Evolutionary conservation across 768 basidiomycete species (phyloP).

Genomic region (Pisolithus marmoratus): DNA sequence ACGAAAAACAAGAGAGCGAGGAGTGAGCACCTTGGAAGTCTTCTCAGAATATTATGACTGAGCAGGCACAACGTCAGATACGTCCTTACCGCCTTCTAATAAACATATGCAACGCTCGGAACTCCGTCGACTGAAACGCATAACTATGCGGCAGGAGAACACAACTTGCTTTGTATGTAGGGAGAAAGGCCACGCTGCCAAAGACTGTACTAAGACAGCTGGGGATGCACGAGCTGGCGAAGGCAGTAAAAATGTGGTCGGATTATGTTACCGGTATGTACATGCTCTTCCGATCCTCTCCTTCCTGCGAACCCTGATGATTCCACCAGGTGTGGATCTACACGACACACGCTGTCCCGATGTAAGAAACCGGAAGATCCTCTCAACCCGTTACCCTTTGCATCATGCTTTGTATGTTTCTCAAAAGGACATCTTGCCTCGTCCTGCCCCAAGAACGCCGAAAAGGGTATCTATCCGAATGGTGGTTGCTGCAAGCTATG

Average conservation of each 20-base stretch:
- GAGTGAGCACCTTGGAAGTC: constrained; percentile 9
- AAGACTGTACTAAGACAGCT: constrained; percentile 60
- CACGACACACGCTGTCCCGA: constrained; percentile 67
- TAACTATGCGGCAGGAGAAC: constrained; percentile 45
- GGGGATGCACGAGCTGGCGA: constrained; percentile 10
- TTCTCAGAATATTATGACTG: not conserved
- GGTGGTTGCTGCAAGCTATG: constrained; percentile 91
- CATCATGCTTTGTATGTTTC: constrained; percentile 89
- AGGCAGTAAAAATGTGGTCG: constrained; percentile 32
- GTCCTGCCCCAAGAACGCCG: constrained; percentile 72
- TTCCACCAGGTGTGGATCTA: constrained; percentile 68
- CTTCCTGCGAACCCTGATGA: not conserved
- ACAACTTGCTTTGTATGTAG: constrained; percentile 88
- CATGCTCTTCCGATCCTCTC: not conserved
- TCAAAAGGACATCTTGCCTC: constrained; percentile 82
- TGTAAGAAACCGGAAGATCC: constrained; percentile 66
- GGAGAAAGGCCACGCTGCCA: constrained; percentile 75
- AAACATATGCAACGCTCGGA: constrained; percentile 40
- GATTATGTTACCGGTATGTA: constrained; percentile 68
- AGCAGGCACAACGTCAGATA: constrained; percentile 16
- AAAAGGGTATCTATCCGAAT: constrained; percentile 82
- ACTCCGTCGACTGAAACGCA: constrained; percentile 57
- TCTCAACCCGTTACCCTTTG: constrained; percentile 71
- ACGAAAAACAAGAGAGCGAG: constrained; percentile 17
- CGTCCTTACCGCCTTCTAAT: constrained; percentile 20